A percentile compares a stretch with the other conserved stretches of the same genome.
These are phyloP conservation scores for Xanthoceras sorbifolium DNA, from an alignment of 345 rosid genomes.

Conservation along the genomic window DNA sequence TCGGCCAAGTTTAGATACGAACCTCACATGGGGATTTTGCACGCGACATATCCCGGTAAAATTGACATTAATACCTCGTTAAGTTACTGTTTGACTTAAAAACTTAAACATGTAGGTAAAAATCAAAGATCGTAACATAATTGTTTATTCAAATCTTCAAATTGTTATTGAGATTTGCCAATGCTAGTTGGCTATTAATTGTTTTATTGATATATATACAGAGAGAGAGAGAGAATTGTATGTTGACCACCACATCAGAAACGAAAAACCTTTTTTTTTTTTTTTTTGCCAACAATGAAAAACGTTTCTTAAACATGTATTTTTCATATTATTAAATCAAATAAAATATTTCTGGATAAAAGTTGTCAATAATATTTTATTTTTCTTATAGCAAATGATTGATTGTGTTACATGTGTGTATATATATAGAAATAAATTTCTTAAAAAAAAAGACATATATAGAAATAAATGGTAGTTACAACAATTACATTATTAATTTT, in stretches of 20 bases:
- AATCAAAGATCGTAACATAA: not conserved
- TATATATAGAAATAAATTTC: not conserved
- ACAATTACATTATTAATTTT: not conserved
- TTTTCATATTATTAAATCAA: too few relatives aligned
- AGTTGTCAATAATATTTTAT: not conserved
- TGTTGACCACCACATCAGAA: not conserved
- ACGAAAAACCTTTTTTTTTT: too few relatives aligned
- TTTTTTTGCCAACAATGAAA: too few relatives aligned
- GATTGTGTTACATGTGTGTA: too few relatives aligned
- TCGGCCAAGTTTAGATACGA: not conserved
- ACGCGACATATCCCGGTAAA: not conserved
- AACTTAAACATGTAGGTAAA: not conserved
- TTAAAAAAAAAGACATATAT: too few relatives aligned
- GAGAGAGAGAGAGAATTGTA: too few relatives aligned
- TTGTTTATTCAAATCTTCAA: not conserved
- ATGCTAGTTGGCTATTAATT: not conserved
- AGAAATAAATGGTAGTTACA: not conserved
- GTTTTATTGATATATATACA: too few relatives aligned
- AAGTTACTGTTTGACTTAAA: not conserved
- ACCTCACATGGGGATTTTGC: not conserved
- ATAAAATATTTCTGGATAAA: too few relatives aligned
- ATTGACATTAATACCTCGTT: not conserved
- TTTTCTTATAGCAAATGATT: not conserved
- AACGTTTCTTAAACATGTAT: not conserved
- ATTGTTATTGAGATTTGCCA: too few relatives aligned